Base-by-base conservation (phyloP, 345 rosid species). In the Camelina sativa region DNA sequence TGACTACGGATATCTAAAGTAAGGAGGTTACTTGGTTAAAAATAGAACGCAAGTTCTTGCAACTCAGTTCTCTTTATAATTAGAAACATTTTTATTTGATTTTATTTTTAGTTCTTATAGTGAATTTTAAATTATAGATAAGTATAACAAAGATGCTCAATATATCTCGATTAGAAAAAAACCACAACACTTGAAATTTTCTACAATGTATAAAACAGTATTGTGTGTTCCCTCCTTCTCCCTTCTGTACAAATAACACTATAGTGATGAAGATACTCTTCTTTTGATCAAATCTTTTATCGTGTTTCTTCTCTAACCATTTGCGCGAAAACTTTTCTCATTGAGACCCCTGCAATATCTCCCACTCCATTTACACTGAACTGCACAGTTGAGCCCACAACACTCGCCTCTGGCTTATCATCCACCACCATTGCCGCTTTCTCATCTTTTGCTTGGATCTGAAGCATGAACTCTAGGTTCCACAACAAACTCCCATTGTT, bases 381-480 rank as follows among this genome's bases (percentile, higher is more conserved):
- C 60, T 80, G 78, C 41, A 66, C 11, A 2, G 73, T 38, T 16
- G 74, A 71, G 5, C 81, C 76, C 1, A 50, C 48, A 1, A 75
- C 74, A 1, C 73, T 78, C 13, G 64, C 67, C 58, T 85, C 83
- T 25, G 61, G 50, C 38, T 62, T 70, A 67, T 67, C 69, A 32
- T 51, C 43, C 40, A 76, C 55, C 48, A 71, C 55, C 48, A 71
- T 56, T 56, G 71, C 80, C 8, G 79, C 56, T 71, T 62, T 83
- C 64, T 77, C 85, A 3, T 80, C 83, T 40, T 75, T 76, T 2
- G 80, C 77, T 58, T 84, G 86, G 11, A 78, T 78, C 65, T 84
- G 77, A 72, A 89, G 87, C 44, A 87, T 77, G 17, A n/a, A 78
- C 84, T 89, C 95, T 62, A 87, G 60, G 73, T 89, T 89, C 95